These are phyloP conservation scores for Cyclotella cryptica DNA, from an alignment of 108 stramenopile genomes.

Conservation along the genomic window DNA sequence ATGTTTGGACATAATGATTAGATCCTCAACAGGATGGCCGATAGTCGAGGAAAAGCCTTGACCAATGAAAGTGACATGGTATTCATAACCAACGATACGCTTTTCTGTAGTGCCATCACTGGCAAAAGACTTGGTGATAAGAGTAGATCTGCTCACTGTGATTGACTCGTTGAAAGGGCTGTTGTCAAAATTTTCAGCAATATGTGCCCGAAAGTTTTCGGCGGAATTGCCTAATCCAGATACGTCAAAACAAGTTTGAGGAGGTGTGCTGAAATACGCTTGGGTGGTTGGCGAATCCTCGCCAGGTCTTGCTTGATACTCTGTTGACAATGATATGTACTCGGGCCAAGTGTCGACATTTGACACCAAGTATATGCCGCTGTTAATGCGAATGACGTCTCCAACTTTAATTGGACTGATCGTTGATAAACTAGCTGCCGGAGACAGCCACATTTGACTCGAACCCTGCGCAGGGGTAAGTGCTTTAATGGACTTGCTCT, in stretches of 20 bases:
- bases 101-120: constrained; percentile 12
- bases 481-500: constrained; percentile 52
- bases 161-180: constrained; percentile 64
- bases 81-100: constrained; percentile 45
- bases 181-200: constrained; percentile 56
- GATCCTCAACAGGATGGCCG: constrained; percentile 47
- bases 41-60: constrained; percentile 60
- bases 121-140: constrained; percentile 39
- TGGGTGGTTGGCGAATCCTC: constrained; percentile 4
- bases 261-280: constrained; percentile 60
- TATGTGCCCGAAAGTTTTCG: constrained; percentile 48
- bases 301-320: constrained; percentile 8
- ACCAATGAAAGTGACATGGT: constrained; percentile 61
- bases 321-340: constrained; percentile 38
- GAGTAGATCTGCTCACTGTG: constrained; percentile 44
- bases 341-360: constrained; percentile 40
- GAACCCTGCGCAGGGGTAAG: constrained; percentile 41
- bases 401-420: constrained; percentile 39
- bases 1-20: constrained; percentile 44
- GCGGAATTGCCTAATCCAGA: constrained; percentile 51
- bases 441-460: constrained; percentile 37
- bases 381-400: constrained; percentile 55
- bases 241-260: constrained; percentile 56
- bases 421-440: constrained; percentile 30
- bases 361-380: constrained; percentile 38